phyloP scores from a whole-genome alignment of 345 rosid species.

The Kandelia obovata region DNA sequence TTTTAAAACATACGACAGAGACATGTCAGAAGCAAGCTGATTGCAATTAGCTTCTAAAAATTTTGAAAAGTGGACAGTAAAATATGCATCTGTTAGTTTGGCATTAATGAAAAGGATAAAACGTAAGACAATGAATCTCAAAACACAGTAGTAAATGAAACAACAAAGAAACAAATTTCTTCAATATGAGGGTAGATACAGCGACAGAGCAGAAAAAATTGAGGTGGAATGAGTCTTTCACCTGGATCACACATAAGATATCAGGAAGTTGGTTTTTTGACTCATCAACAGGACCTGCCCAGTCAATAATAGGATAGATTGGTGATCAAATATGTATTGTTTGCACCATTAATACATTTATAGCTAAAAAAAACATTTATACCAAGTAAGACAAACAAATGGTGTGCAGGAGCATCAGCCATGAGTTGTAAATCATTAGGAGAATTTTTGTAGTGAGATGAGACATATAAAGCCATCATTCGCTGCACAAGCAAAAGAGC shows the following conservation, averaged over 20 bases:
- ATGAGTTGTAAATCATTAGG: slow-evolving; percentile 93
- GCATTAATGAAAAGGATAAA: background rate
- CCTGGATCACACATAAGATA: slow-evolving; percentile 95
- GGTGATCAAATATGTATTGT: no score
- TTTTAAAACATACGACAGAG: no score
- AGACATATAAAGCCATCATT: slow-evolving; percentile 91
- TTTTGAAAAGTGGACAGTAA: background rate
- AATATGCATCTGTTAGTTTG: background rate
- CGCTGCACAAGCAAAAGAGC: slow-evolving; percentile 51
- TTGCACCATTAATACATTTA: no score
- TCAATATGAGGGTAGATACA: no score
- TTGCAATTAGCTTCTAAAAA: background rate
- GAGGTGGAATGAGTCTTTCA: slow-evolving; percentile 13
- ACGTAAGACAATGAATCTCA: no score
- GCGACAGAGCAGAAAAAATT: no score
- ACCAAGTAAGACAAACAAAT: slow-evolving; percentile 91
- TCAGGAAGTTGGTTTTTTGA: slow-evolving; percentile 82
- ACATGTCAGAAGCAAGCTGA: background rate
- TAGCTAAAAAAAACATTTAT: slow-evolving; percentile 16
- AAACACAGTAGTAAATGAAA: no score
- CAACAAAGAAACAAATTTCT: no score
- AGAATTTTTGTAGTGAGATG: slow-evolving; percentile 97
- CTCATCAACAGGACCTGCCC: slow-evolving; percentile 91
- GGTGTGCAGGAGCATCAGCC: slow-evolving; percentile 99
- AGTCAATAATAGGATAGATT: background rate